Conservation (phyloP, 306 rosid genomes). For the Prunus mira region DNA sequence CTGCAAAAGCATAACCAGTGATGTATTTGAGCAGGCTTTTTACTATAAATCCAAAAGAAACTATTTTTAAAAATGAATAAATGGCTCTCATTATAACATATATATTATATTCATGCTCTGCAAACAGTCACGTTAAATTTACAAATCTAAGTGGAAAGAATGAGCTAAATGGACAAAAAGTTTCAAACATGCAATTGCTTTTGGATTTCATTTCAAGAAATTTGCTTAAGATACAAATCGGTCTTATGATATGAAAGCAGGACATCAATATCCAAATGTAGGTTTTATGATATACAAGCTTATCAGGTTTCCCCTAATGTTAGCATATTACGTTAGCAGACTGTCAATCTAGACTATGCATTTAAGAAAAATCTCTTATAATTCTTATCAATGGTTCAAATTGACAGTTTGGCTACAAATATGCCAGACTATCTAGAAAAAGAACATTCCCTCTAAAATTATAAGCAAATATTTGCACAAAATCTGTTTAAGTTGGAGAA, state of each 20-base stretch:
- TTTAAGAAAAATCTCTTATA: too few species aligned
- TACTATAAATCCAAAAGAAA: background rate
- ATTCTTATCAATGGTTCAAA: background rate
- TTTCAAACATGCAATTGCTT: background rate
- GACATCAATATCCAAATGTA: too few species aligned
- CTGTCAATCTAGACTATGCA: background rate
- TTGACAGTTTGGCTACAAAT: background rate
- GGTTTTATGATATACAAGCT: too few species aligned
- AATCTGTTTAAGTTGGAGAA: background rate
- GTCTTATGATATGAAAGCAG: too few species aligned
- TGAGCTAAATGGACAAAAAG: background rate
- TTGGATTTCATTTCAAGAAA: background rate
- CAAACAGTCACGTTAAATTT: too few species aligned
- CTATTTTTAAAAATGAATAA: background rate
- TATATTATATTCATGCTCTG: too few species aligned
- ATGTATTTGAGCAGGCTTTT: background rate
- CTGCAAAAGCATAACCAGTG: slow-evolving; percentile 40
- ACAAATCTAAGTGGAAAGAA: too few species aligned
- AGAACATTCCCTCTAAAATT: background rate
- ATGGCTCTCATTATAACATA: background rate
- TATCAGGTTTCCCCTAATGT: too few species aligned
- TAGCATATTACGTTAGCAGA: background rate
- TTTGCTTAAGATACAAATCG: too few species aligned
- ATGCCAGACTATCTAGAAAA: background rate
- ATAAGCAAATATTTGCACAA: background rate